Evolutionary conservation across 2,329 filamentous ascomycete genomes (phyloP).

Genomic region (Penicillium crustosum): DNA sequence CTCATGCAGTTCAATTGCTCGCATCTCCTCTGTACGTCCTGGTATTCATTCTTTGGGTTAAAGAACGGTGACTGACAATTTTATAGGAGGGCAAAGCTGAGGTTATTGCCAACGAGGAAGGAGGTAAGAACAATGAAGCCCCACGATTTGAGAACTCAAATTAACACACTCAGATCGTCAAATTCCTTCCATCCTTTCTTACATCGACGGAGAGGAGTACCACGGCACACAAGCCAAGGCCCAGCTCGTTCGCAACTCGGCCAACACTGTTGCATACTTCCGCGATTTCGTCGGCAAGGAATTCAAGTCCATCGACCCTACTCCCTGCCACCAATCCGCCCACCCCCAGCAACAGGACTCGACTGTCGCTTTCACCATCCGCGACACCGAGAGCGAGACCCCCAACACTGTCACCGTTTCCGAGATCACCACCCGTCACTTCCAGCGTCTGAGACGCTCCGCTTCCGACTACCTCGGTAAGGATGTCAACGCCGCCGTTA

Average conservation of each 20-base stretch:
- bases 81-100: slow-evolving; percentile 83
- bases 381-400: slow-evolving; percentile 68
- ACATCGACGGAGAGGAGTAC: slow-evolving; percentile 94
- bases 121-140: slow-evolving; percentile 60
- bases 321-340: slow-evolving; percentile 87
- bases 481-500: slow-evolving; percentile 88
- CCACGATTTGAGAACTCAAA: slow-evolving; percentile 13
- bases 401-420: slow-evolving; percentile 70
- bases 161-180: slow-evolving; percentile 70
- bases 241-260: slow-evolving; percentile 86
- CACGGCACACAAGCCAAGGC: slow-evolving; percentile 93
- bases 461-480: slow-evolving; percentile 92
- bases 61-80: slow-evolving; percentile 10
- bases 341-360: slow-evolving; percentile 76
- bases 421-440: slow-evolving; percentile 80
- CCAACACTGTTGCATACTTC: slow-evolving; percentile 94
- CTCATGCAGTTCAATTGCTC: slow-evolving; percentile 96
- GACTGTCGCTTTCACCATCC: slow-evolving; percentile 76
- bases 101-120: slow-evolving; percentile 98
- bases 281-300: slow-evolving; percentile 93
- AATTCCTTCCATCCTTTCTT: slow-evolving; percentile 91
- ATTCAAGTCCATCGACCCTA: slow-evolving; percentile 95
- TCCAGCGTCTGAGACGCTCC: slow-evolving; percentile 76
- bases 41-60: background rate
- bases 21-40: slow-evolving; percentile 62